Evolutionary conservation across 2,329 filamentous ascomycete species (phyloP).

Genomic region (Neodidymelliopsis sp.): DNA sequence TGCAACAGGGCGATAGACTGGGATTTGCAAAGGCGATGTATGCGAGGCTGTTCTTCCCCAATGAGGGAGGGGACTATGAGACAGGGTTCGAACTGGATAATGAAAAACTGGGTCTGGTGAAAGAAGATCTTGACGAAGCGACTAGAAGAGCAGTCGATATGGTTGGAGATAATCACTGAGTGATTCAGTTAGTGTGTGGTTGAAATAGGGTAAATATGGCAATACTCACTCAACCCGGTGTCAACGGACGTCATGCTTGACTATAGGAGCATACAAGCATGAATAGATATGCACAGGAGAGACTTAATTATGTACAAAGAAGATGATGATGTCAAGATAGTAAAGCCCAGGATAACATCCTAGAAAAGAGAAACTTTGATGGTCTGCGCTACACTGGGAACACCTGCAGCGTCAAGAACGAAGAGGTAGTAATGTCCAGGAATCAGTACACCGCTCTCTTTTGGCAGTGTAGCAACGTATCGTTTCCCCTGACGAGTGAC

Average conservation of each 20-base stretch:
- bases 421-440: slow-evolving; percentile 39
- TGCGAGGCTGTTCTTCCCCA: slow-evolving; percentile 34
- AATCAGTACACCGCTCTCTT: slow-evolving; percentile 31
- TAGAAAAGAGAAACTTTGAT: slow-evolving; percentile 24
- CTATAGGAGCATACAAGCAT: no score
- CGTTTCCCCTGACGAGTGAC: slow-evolving; percentile 12
- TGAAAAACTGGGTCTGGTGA: slow-evolving; percentile 61
- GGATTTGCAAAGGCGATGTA: slow-evolving; percentile 60
- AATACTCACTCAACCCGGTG: no score
- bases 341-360: not conserved
- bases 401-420: slow-evolving; percentile 25
- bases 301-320: not conserved
- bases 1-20: slow-evolving; percentile 53
- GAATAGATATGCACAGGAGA: slow-evolving; percentile 4
- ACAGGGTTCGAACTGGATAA: slow-evolving; percentile 52
- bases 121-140: slow-evolving; percentile 66
- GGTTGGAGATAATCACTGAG: slow-evolving; percentile 49
- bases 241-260: no score
- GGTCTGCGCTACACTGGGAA: slow-evolving; percentile 32
- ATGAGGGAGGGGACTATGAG: slow-evolving; percentile 28
- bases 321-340: not conserved
- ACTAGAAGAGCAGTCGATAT: slow-evolving; percentile 60
- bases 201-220: not conserved
- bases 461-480: slow-evolving; percentile 28
- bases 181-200: not conserved